Evolutionary conservation across 164 flowering plant species (phyloP).

Genomic region (Stephania yunnanensis): DNA sequence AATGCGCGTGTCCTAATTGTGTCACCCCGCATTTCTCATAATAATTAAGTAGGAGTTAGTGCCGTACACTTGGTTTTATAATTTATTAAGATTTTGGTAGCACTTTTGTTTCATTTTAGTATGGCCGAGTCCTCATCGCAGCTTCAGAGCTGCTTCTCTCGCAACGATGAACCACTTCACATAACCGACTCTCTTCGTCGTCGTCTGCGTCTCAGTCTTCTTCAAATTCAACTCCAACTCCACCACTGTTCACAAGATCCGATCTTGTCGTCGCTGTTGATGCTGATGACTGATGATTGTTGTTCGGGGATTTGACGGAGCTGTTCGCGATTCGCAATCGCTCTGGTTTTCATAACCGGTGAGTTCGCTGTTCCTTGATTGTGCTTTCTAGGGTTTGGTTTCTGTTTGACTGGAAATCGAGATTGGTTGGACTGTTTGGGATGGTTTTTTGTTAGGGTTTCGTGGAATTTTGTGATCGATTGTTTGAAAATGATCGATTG

Average conservation of each 20-base stretch:
- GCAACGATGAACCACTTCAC: not conserved
- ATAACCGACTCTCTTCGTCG: not conserved
- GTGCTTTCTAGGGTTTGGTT: not conserved
- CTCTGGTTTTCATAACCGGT: not conserved
- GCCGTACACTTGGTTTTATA: too few species aligned
- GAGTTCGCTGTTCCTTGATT: not conserved
- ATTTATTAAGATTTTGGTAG: not conserved
- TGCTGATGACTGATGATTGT: not conserved
- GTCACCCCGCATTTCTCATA: too few species aligned
- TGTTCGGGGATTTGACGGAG: not conserved
- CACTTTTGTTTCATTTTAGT: too few species aligned
- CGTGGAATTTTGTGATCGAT: not conserved
- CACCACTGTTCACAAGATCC: not conserved
- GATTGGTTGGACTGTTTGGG: not conserved
- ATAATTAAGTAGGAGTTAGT: too few species aligned
- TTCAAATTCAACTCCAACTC: not conserved
- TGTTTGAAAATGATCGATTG: not conserved
- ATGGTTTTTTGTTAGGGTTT: not conserved
- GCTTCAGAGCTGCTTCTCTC: constrained; percentile 5
- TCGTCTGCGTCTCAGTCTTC: not conserved
- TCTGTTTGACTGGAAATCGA: not conserved
- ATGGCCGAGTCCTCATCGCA: constrained; percentile 1
- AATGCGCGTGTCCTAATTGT: too few species aligned
- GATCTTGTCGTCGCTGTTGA: not conserved
- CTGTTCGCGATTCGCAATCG: not conserved